Conservation (phyloP, 169 alveolate species). For the Toxoplasma gondii region DNA sequence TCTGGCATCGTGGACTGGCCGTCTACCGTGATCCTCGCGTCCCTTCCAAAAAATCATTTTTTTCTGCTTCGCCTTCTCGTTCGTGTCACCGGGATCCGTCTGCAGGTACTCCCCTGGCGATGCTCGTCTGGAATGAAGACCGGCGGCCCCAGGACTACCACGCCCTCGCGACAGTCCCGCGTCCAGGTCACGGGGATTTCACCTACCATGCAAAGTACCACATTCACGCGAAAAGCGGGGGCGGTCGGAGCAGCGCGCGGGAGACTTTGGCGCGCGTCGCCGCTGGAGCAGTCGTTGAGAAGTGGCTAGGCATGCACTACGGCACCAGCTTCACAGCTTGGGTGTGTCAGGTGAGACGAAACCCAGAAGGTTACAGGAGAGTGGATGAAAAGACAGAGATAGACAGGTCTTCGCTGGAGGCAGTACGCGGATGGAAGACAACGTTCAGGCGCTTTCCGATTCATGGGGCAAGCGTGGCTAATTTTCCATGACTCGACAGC, state of each 20-base stretch:
- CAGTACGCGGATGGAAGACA: neutral
- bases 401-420: neutral
- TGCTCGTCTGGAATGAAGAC: slow-evolving; percentile 76
- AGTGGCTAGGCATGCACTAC: neutral
- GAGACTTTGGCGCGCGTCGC: slow-evolving; percentile 84
- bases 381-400: neutral
- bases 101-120: slow-evolving; percentile 77
- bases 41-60: neutral
- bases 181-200: slow-evolving; percentile 88
- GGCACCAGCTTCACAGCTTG: neutral
- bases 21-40: neutral
- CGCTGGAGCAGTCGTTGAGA: slow-evolving; percentile 68
- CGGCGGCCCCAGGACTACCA: slow-evolving; percentile 67
- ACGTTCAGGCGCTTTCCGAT: too few relatives aligned
- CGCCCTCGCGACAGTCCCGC: slow-evolving; percentile 22
- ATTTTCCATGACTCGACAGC: too few relatives aligned
- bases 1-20: neutral
- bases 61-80: too few relatives aligned
- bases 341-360: slow-evolving; percentile 6
- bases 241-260: slow-evolving; percentile 85
- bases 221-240: slow-evolving; percentile 80
- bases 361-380: neutral
- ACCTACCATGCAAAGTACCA: slow-evolving; percentile 78
- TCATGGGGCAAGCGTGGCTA: too few relatives aligned
- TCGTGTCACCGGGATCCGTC: too few relatives aligned